Evolutionary conservation across 1,284 basidiomycete species (phyloP), one percentile per base, ranked within the genome.

Genomic region (Cryptococcus sp.): DNA sequence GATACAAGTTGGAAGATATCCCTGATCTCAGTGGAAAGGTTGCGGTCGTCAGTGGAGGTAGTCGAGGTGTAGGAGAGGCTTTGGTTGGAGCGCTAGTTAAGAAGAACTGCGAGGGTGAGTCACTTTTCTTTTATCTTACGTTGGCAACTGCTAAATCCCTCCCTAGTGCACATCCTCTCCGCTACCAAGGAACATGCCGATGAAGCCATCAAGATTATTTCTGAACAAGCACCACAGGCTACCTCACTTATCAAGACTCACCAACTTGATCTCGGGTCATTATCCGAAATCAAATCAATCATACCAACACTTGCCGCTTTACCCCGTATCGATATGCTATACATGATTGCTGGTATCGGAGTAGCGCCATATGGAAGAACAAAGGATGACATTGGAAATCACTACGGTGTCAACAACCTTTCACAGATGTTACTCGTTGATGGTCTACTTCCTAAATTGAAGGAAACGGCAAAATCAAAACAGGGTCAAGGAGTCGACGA

Each of bases 231-330:
- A 8, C 58, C 64, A 10, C 31, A 52, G 3, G 58, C 62, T 3
- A n/a, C 33, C 3, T 32, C 54, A n/a, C 57, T 59, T 2, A 58
- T 70, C 41, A 49, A 59, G 4, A 58, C 59, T 42, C 66, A 71
- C 53, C 45, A 55, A 15, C 46, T 71, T 36, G 71, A 74, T 53
- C 59, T 73, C 11, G 70, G 68, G 5, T 66, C 63, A 14, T 55
- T 74, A 13, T 48, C 50, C 5, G 46, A 55, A 5, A 58, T 93
- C 76, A 80, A 76, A 52, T 78, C 83, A 23, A 79, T 93, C 34
- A 79, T 82, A 2, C 79, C 83, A 51, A 82, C 80, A 43, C 50
- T 69, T 43, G 56, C 63, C 37, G 8, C 55, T 23, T 57, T 70
- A 13, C 49, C 57, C 5, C 58, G 67, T 31, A 58, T 71, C 46